Conservation (phyloP, 768 basidiomycete species). For the Auriculariales sp. region DNA sequence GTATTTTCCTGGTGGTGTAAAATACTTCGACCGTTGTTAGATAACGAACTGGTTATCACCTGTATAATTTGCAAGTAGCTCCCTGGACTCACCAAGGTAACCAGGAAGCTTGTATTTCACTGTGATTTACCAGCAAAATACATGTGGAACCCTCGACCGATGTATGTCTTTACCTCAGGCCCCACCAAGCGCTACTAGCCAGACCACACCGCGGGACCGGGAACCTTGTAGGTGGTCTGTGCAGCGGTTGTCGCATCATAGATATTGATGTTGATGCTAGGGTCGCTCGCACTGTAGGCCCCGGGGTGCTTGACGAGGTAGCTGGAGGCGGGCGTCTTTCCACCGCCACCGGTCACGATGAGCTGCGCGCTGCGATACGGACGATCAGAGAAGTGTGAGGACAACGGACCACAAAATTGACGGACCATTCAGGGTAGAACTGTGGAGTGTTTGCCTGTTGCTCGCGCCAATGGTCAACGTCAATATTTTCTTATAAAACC, state of each 20-base stretch:
- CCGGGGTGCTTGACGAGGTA: constrained; percentile 23
- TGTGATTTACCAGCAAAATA: too few species aligned
- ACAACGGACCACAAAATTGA: background rate
- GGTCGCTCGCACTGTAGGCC: constrained; percentile 17
- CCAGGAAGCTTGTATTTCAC: too few species aligned
- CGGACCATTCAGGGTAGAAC: constrained; percentile 19
- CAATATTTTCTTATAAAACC: background rate
- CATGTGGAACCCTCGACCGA: too few species aligned
- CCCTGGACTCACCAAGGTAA: too few species aligned
- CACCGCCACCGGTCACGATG: constrained; percentile 18
- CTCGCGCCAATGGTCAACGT: too few species aligned
- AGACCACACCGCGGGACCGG: too few species aligned
- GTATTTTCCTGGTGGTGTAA: too few species aligned
- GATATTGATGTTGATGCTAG: constrained; percentile 23
- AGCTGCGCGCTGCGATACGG: constrained; percentile 15
- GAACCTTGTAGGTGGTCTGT: constrained; percentile 25
- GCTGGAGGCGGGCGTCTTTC: constrained; percentile 15
- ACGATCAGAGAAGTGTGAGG: background rate
- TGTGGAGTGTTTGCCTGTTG: constrained; percentile 16
- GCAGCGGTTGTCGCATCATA: constrained; percentile 18
- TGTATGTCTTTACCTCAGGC: too few species aligned
- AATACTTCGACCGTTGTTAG: too few species aligned
- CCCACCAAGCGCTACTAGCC: too few species aligned
- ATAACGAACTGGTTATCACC: too few species aligned
- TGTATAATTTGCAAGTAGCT: too few species aligned